Evolutionary conservation across 495 filamentous ascomycete species (phyloP).

Genomic region (Opeltia flavorubescens): DNA sequence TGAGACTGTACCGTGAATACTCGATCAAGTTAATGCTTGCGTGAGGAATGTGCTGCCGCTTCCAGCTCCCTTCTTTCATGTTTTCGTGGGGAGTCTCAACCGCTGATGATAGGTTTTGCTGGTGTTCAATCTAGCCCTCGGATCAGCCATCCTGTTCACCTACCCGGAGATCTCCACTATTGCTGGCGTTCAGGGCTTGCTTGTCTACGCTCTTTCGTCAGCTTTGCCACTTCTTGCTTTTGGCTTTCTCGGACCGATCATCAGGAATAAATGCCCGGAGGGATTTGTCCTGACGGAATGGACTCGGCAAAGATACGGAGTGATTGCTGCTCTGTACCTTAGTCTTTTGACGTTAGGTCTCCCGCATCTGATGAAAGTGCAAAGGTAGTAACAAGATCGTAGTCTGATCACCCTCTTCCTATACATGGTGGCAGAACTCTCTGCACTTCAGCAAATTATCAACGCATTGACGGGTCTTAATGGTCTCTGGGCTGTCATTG

Average conservation of each 20-base stretch:
- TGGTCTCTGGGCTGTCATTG: slow-evolving; percentile 58
- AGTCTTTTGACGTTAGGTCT: slow-evolving; percentile 44
- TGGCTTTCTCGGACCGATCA: slow-evolving; percentile 54
- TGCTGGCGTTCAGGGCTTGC: slow-evolving; percentile 55
- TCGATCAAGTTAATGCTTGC: slow-evolving; percentile 95
- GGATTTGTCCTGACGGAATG: slow-evolving; percentile 72
- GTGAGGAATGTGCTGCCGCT: slow-evolving; percentile 87
- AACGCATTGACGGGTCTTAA: slow-evolving; percentile 56
- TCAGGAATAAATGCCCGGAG: slow-evolving; percentile 56
- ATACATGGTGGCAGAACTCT: slow-evolving; percentile 71
- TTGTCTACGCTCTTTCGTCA: slow-evolving; percentile 57
- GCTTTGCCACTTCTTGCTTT: slow-evolving; percentile 54
- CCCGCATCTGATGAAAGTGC: background rate
- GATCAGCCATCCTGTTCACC: slow-evolving; percentile 62
- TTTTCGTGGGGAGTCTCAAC: background rate
- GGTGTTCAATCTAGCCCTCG: slow-evolving; percentile 43
- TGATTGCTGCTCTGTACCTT: slow-evolving; percentile 48
- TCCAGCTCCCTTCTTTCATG: slow-evolving; percentile 18
- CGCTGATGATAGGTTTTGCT: slow-evolving; percentile 20
- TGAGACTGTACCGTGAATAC: slow-evolving; percentile 85
- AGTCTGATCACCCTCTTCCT: slow-evolving; percentile 60
- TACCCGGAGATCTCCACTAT: slow-evolving; percentile 73
- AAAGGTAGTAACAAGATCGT: background rate
- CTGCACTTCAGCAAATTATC: slow-evolving; percentile 58
- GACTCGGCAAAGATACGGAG: slow-evolving; percentile 59